Evolutionary conservation across 805 yeast genomes (phyloP).

Genomic region (Starmera quercuum): DNA sequence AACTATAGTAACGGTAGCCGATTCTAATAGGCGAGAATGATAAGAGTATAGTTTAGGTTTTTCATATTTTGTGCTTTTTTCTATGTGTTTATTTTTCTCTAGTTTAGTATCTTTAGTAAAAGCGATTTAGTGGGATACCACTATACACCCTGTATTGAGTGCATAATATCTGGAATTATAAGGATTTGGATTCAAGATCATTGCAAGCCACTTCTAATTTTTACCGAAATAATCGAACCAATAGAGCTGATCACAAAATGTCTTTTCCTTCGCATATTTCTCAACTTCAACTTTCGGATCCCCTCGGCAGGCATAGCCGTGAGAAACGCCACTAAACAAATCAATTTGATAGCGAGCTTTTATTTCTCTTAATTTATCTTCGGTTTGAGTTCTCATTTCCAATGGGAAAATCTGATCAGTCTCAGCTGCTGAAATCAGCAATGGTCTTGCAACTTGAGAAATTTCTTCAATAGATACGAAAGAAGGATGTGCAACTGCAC

Average conservation of each 20-base stretch:
- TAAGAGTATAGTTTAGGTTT: not conserved
- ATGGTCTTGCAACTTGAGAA: constrained; percentile 39
- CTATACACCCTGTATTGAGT: too few relatives aligned
- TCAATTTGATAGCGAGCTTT: constrained; percentile 53
- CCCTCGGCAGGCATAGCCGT: constrained; percentile 81
- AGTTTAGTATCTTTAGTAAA: not conserved
- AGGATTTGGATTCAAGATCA: too few relatives aligned
- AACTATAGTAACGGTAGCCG: not conserved
- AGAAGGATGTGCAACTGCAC: constrained; percentile 83
- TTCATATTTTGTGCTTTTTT: not conserved
- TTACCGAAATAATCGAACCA: constrained; percentile 13
- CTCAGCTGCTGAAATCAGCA: constrained; percentile 72
- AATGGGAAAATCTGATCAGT: constrained; percentile 52
- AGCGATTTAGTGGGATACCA: too few relatives aligned
- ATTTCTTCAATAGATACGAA: constrained; percentile 60
- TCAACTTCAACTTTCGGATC: constrained; percentile 47
- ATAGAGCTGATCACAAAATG: constrained; percentile 32
- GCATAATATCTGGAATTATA: too few relatives aligned
- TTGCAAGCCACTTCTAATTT: too few relatives aligned
- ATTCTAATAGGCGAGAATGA: too few relatives aligned
- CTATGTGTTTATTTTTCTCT: not conserved
- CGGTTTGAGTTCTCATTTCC: constrained; percentile 58
- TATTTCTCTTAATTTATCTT: constrained; percentile 44
- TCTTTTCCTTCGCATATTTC: constrained; percentile 61
- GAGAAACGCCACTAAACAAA: constrained; percentile 54